These are phyloP conservation scores for Scheffersomyces cryptocercus DNA, from an alignment of 1,139 yeast species.

Conservation along the genomic window DNA sequence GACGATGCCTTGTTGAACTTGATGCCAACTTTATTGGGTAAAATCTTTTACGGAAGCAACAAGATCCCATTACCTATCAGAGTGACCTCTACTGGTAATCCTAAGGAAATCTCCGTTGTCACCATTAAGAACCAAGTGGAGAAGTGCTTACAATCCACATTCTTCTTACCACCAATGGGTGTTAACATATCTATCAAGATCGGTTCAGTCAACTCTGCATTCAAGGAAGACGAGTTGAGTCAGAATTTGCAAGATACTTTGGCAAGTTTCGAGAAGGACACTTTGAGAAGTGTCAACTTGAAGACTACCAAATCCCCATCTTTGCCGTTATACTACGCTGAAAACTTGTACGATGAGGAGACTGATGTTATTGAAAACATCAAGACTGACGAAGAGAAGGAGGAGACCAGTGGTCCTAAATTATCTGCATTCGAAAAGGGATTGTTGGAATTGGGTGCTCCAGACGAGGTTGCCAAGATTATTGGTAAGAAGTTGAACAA, in stretches of 20 bases:
- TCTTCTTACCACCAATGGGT: conserved; percentile 74
- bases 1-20: conserved; percentile 81
- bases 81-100: conserved; percentile 38
- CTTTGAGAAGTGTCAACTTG: conserved; percentile 61
- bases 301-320: conserved; percentile 78
- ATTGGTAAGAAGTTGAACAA: conserved; percentile 41
- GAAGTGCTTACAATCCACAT: conserved; percentile 59
- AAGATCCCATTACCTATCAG: conserved; percentile 76
- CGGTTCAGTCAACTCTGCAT: conserved; percentile 53
- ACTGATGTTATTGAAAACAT: conserved; percentile 26
- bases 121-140: conserved; percentile 61
- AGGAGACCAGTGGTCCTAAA: conserved; percentile 26
- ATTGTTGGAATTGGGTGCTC: conserved; percentile 76
- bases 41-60: conserved; percentile 61
- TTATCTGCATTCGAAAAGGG: conserved; percentile 71
- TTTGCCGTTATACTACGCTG: conserved; percentile 76
- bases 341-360: conserved; percentile 50
- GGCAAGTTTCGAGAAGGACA: conserved; percentile 43
- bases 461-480: conserved; percentile 58
- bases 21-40: conserved; percentile 82
- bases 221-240: conserved; percentile 32
- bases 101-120: conserved; percentile 50
- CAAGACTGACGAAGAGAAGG: conserved; percentile 29
- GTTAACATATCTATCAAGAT: conserved; percentile 64
- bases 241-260: conserved; percentile 62